Evolutionary conservation across 2,329 filamentous ascomycete genomes (phyloP), one percentile per base, ranked within the genome.

Genomic region (Cladosporium sp.): DNA sequence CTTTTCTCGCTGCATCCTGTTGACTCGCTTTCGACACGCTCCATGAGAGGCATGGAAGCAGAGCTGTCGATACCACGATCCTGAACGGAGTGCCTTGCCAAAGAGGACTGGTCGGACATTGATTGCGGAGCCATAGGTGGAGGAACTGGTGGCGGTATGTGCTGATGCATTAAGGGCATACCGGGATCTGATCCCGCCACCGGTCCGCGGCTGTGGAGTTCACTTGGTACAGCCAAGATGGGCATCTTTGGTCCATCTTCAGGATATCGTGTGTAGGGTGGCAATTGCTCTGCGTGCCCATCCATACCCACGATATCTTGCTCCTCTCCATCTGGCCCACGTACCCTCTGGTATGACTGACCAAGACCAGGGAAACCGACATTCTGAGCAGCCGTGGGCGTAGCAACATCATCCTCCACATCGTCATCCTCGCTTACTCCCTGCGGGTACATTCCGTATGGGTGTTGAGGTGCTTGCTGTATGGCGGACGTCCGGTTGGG

Each of bases 191-290:
- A 65, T 22, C 69, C 69, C 35, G 63, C 64, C 20, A 71, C 69
- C 12, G 69, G 69, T 28, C 66, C 68, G 51, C 69, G 62, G 53
- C 66, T 69, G 56, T 70, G 68, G 4, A 70, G 59, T 17, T 50
- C 56, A 24, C 65, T 60, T 64, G 48, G 73, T 66, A 61, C 56
- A 28, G 58, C 52, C 24, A 78, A 64, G 12, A 76, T 70, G 9
- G 75, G 75, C 82, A 91, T 78, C 72, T 82, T 69, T 1, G 68
- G 67, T 3, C 66, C 68, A 57, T 90, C 88, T 53, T 95, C 89
- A 2, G 92, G 90, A 72, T 95, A 97, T 70, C 91, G 82, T 13
- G 90, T 90, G 70, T 97, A 97, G 0, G 93, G 93, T 12, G 93
- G 93, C 17, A 97, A 77, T 71, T 96, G 90, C 73, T 97, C 93